A percentile compares a stretch with the other conserved stretches of the same genome.
phyloP scores from a whole-genome alignment of 768 basidiomycete species.

The Mycena olivaceomarginata region DNA sequence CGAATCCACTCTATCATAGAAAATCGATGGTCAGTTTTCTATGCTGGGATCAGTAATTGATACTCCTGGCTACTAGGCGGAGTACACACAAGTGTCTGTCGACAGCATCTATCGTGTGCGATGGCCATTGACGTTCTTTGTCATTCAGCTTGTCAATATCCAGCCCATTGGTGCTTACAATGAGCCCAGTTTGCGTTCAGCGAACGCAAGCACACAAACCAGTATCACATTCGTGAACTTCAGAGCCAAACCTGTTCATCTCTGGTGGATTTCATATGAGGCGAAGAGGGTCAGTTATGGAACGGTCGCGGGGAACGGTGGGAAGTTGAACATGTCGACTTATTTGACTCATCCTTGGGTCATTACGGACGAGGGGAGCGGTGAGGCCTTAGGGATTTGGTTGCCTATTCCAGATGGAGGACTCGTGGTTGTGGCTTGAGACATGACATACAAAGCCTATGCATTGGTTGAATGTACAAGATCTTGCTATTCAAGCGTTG shows the following conservation, averaged over 20 bases:
- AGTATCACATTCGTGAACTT: slow-evolving; percentile 27
- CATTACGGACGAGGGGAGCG: slow-evolving; percentile 23
- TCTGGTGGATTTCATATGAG: slow-evolving; percentile 31
- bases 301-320: slow-evolving; percentile 27
- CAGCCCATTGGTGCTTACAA: slow-evolving; percentile 25
- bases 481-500: too few species aligned
- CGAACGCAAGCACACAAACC: slow-evolving; percentile 21
- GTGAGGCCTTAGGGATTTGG: slow-evolving; percentile 24
- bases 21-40: too few species aligned
- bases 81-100: too few species aligned
- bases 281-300: slow-evolving; percentile 19
- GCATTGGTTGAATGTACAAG: too few species aligned
- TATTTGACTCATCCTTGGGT: slow-evolving; percentile 30
- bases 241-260: slow-evolving; percentile 20
- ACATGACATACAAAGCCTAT: background rate
- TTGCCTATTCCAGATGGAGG: slow-evolving; percentile 21
- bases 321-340: slow-evolving; percentile 20
- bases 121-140: too few species aligned
- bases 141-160: too few species aligned
- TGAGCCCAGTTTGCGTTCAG: slow-evolving; percentile 26
- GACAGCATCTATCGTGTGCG: too few species aligned
- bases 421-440: slow-evolving; percentile 31
- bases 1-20: too few species aligned
- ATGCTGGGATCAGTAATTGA: too few species aligned
- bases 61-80: too few species aligned